phyloP scores from a whole-genome alignment of 345 rosid species.

The Trapa bicornis region DNA sequence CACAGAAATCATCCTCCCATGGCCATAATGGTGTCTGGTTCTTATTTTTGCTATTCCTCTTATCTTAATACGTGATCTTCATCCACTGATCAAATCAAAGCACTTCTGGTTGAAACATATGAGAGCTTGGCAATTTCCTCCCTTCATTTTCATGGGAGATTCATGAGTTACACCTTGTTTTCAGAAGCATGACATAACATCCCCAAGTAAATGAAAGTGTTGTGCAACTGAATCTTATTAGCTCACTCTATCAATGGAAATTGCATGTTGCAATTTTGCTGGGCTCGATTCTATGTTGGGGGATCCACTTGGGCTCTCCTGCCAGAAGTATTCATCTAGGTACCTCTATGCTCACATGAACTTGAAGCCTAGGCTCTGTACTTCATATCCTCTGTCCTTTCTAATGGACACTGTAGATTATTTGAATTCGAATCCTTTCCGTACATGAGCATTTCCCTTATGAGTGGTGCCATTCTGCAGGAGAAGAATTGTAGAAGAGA shows the following conservation, averaged over 20 bases:
- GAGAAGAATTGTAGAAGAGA: conserved; percentile 66
- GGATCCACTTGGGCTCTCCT: conserved; percentile 75
- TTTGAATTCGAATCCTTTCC: not conserved
- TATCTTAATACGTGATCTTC: conserved; percentile 70
- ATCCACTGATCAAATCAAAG: conserved; percentile 84
- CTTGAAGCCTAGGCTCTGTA: conserved; percentile 64
- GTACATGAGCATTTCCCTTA: not conserved
- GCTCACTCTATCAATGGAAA: no score
- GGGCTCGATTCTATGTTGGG: no score
- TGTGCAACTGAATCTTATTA: no score
- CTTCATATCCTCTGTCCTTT: not conserved
- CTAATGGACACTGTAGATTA: not conserved
- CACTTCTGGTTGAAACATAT: conserved; percentile 75
- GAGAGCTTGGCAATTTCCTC: conserved; percentile 78
- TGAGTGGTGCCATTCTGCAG: conserved; percentile 18
- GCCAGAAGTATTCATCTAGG: conserved; percentile 97
- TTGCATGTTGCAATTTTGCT: no score
- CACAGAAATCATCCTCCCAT: no score
- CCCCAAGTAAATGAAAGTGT: no score
- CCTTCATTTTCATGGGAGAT: conserved; percentile 52
- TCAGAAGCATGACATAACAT: no score
- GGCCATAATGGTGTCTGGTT: no score
- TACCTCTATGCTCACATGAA: conserved; percentile 83
- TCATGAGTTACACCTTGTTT: no score
- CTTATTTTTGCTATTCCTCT: not conserved